phyloP scores from a whole-genome alignment of 148 eudicot genomes.

The Diospyros lotus region DNA sequence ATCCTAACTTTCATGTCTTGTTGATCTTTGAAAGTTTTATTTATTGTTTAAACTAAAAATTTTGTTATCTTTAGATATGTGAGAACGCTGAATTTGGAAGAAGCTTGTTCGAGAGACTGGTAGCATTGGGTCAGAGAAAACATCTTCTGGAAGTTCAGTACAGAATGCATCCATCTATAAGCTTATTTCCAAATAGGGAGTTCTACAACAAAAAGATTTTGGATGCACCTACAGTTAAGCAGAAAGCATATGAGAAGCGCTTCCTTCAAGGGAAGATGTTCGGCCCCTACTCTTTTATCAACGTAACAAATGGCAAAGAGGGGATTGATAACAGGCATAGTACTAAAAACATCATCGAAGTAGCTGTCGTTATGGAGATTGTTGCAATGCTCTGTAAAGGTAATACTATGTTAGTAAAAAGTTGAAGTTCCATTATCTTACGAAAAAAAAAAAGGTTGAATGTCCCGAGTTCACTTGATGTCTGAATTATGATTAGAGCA shows the following conservation, averaged over 20 bases:
- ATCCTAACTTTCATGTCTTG: not conserved
- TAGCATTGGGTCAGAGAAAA: constrained; percentile 18
- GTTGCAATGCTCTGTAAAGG: constrained; percentile 37
- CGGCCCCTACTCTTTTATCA: constrained; percentile 47
- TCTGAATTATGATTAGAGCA: too few species aligned
- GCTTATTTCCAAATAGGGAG: constrained; percentile 46
- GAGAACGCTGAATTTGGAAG: constrained; percentile 42
- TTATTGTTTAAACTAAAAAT: not conserved
- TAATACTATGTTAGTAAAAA: not conserved
- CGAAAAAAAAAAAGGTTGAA: not conserved
- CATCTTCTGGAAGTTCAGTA: constrained; percentile 50
- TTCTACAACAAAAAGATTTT: constrained; percentile 32
- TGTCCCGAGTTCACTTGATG: not conserved
- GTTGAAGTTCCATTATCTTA: not conserved
- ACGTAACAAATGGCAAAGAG: constrained; percentile 32
- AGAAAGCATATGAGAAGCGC: constrained; percentile 17
- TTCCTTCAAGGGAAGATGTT: constrained; percentile 31
- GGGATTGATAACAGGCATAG: constrained; percentile 27
- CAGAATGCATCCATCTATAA: constrained; percentile 58
- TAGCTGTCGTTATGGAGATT: constrained; percentile 33
- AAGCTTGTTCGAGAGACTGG: constrained; percentile 51
- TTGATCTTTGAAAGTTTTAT: not conserved
- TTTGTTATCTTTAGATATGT: constrained; percentile 20
- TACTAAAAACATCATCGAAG: constrained; percentile 40
- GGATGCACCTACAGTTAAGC: constrained; percentile 34